phyloP scores from a whole-genome alignment of 129 eudicot genomes.

The Pulicaria dysenterica region DNA sequence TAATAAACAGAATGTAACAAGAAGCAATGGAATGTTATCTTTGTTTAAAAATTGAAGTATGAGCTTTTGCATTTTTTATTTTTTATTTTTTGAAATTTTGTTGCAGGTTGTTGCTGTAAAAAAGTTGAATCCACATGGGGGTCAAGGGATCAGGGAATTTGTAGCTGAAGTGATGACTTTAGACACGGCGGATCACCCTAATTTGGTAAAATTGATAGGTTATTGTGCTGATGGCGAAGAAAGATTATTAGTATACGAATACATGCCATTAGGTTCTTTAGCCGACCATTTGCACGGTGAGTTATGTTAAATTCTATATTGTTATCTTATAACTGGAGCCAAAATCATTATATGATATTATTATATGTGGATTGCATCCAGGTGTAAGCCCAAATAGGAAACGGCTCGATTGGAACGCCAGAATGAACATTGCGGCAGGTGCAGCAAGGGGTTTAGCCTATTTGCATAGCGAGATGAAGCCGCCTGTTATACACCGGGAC shows the following conservation, averaged over 20 bases:
- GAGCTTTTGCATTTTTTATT: background rate
- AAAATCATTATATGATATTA: constrained; percentile 44
- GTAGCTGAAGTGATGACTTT: constrained; percentile 71
- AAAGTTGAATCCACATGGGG: constrained; percentile 70
- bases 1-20: background rate
- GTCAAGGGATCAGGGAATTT: constrained; percentile 76
- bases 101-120: constrained; percentile 79
- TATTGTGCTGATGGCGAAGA: too few relatives aligned
- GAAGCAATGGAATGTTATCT: background rate
- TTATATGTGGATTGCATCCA: constrained; percentile 63
- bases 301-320: background rate
- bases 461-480: constrained; percentile 75
- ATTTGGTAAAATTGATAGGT: constrained; percentile 81
- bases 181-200: constrained; percentile 68
- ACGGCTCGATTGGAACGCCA: constrained; percentile 69
- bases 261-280: constrained; percentile 82
- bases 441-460: constrained; percentile 87
- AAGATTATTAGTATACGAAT: constrained; percentile 83
- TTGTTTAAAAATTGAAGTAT: background rate
- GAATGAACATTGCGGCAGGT: constrained; percentile 89
- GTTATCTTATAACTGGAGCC: background rate
- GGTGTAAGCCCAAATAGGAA: constrained; percentile 34
- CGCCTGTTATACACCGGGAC: constrained; percentile 83
- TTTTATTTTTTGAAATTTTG: constrained; percentile 25
- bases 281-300: constrained; percentile 82